Percentiles rank a stretch among this genome's conserved stretches.
Conservation (phyloP, 345 rosid species). For the Sonneratia caseolaris region DNA sequence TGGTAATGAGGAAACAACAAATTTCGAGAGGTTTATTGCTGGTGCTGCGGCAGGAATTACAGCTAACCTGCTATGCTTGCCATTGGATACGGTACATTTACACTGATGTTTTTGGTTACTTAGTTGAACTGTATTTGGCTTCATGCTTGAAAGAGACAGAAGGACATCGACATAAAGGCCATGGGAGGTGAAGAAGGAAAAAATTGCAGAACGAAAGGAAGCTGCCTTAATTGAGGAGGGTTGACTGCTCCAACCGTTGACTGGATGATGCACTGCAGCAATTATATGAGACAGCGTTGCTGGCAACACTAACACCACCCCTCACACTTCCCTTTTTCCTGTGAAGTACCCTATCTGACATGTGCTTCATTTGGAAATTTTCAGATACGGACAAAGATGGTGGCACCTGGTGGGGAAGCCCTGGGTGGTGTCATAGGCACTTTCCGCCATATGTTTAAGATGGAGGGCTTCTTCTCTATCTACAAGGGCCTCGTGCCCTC, state of each 20-base stretch:
- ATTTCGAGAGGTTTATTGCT: constrained; percentile 80
- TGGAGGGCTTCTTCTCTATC: constrained; percentile 81
- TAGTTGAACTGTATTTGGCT: background rate
- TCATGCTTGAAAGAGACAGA: background rate
- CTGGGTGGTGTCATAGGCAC: constrained; percentile 74
- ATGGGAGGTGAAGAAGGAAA: background rate
- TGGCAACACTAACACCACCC: background rate
- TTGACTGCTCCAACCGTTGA: background rate
- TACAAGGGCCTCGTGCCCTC: constrained; percentile 85
- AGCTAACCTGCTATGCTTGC: constrained; percentile 81
- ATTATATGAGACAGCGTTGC: background rate
- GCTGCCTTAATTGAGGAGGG: background rate
- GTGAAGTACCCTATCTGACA: no score
- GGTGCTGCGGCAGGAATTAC: constrained; percentile 97
- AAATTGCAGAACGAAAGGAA: background rate
- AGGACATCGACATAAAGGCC: no score
- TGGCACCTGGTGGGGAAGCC: constrained; percentile 93
- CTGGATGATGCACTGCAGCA: background rate
- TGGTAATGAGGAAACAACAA: constrained; percentile 63
- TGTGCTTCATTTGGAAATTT: constrained; percentile 16
- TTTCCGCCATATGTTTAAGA: constrained; percentile 64
- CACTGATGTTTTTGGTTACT: background rate
- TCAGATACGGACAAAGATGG: constrained; percentile 70
- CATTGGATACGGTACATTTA: constrained; percentile 82
- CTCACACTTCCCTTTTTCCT: constrained; percentile 9